Percentiles rank a stretch among this genome's conserved stretches.
phyloP scores from a whole-genome alignment of 2,329 filamentous ascomycete genomes.

The Claviceps sp. region DNA sequence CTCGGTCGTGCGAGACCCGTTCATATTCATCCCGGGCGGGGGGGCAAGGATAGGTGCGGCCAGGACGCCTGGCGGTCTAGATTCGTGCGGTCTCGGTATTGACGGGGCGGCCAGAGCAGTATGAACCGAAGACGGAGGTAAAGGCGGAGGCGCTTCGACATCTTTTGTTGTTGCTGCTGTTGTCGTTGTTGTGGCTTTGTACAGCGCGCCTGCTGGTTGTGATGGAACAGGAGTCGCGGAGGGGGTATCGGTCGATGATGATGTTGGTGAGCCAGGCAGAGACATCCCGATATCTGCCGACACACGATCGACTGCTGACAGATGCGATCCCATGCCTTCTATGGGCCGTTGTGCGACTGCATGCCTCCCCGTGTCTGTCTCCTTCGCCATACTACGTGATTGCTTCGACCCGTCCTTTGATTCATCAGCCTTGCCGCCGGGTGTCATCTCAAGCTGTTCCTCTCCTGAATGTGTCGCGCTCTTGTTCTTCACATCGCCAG shows the following conservation, averaged over 20 bases:
- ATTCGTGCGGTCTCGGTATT: constrained; percentile 13
- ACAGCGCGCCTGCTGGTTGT: constrained; percentile 7
- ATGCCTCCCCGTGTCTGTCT: background rate
- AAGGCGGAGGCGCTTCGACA: constrained; percentile 9
- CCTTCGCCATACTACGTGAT: background rate
- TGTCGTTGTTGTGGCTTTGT: constrained; percentile 1
- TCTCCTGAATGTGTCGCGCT: background rate
- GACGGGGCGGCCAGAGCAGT: constrained; percentile 10
- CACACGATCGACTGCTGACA: background rate
- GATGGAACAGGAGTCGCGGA: constrained; percentile 9
- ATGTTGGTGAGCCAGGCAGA: background rate
- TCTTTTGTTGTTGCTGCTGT: constrained; percentile 7
- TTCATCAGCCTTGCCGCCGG: background rate
- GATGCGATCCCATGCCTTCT: background rate
- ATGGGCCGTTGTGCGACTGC: background rate
- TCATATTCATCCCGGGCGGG: constrained; percentile 18
- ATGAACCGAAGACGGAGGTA: constrained; percentile 6
- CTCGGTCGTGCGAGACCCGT: constrained; percentile 14
- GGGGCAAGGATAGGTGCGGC: constrained; percentile 25
- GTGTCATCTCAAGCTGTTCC: background rate
- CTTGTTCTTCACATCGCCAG: constrained; percentile 8
- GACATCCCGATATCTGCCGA: background rate
- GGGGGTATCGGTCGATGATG: background rate
- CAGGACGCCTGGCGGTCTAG: constrained; percentile 20
- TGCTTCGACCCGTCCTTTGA: background rate